phyloP scores from a whole-genome alignment of 2,329 filamentous ascomycete species.

The Exophiala bonariae region DNA sequence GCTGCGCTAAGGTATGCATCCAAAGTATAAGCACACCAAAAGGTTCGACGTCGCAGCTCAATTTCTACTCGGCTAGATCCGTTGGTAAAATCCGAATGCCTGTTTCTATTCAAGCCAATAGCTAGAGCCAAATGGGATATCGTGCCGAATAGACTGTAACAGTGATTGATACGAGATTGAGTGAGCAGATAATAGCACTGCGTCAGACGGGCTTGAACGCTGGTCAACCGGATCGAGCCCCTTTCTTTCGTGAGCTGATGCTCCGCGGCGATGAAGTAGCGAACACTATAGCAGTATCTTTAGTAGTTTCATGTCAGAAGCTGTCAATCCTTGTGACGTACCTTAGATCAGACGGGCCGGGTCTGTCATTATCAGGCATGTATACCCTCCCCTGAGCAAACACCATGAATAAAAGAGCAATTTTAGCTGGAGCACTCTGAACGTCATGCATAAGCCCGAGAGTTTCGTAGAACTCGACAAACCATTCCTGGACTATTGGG shows the following conservation, averaged over 20 bases:
- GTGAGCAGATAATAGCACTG: conserved; percentile 49
- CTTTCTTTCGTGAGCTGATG: conserved; percentile 41
- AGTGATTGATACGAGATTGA: conserved; percentile 49
- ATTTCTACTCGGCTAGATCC: conserved; percentile 21
- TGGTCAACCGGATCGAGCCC: conserved; percentile 40
- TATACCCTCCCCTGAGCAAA: conserved; percentile 54
- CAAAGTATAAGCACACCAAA: conserved; percentile 29
- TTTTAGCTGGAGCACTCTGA: conserved; percentile 44
- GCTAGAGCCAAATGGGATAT: conserved; percentile 40
- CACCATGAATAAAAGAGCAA: conserved; percentile 53
- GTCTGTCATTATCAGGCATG: conserved; percentile 30
- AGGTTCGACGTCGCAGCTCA: conserved; percentile 20
- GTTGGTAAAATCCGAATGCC: conserved; percentile 18
- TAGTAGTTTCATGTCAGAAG: too few species aligned
- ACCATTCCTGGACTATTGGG: conserved; percentile 43
- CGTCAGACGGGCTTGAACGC: conserved; percentile 43
- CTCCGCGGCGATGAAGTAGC: conserved; percentile 25
- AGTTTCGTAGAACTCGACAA: conserved; percentile 49
- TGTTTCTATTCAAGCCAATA: conserved; percentile 28
- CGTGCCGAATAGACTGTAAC: conserved; percentile 50
- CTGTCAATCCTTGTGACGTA: too few species aligned
- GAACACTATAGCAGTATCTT: conserved; percentile 12
- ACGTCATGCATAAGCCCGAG: conserved; percentile 41
- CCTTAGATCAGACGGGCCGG: conserved; percentile 21
- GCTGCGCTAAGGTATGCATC: conserved; percentile 26